phyloP scores from a whole-genome alignment of 2,329 filamentous ascomycete genomes.

The Arthrinium puccinioides region DNA sequence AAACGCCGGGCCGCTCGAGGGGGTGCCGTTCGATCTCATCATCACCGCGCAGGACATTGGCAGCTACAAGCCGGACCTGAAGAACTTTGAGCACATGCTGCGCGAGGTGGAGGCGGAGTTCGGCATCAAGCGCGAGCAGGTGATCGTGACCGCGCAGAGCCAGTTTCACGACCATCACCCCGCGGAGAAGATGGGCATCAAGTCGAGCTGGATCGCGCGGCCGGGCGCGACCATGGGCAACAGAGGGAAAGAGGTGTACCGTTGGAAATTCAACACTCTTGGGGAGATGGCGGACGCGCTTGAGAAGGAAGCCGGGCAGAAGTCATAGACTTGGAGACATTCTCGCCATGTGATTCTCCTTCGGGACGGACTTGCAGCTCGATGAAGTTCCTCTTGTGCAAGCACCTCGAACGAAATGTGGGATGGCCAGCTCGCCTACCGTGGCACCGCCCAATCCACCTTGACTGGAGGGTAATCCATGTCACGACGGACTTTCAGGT shows the following conservation, averaged over 20 bases:
- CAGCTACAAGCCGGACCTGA: slow-evolving; percentile 59
- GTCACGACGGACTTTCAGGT: no score
- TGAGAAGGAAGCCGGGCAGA: slow-evolving; percentile 25
- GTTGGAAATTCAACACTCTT: slow-evolving; percentile 52
- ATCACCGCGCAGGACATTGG: slow-evolving; percentile 66
- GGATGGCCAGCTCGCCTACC: no score
- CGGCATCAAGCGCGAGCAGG: slow-evolving; percentile 41
- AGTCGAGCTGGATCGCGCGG: slow-evolving; percentile 49
- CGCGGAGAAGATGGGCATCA: slow-evolving; percentile 50
- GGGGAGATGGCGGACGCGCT: slow-evolving; percentile 53
- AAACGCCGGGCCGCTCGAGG: slow-evolving; percentile 37
- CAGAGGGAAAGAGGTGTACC: slow-evolving; percentile 29
- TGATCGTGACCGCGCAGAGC: slow-evolving; percentile 57
- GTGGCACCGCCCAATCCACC: no score
- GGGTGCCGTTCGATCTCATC: slow-evolving; percentile 49
- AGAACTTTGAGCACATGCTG: slow-evolving; percentile 62
- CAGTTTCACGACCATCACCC: slow-evolving; percentile 65
- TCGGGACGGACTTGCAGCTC: no score
- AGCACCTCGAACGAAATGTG: no score
- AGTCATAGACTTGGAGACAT: no score
- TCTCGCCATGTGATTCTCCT: no score
- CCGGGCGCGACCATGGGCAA: slow-evolving; percentile 31
- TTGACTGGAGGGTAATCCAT: no score
- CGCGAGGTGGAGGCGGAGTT: slow-evolving; percentile 44
- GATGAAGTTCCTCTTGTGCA: no score